A percentile compares a stretch with the other conserved stretches of the same genome.
These are phyloP conservation scores for Arxiozyma slooffiae DNA, from an alignment of 1,139 yeast species.

Conservation along the genomic window DNA sequence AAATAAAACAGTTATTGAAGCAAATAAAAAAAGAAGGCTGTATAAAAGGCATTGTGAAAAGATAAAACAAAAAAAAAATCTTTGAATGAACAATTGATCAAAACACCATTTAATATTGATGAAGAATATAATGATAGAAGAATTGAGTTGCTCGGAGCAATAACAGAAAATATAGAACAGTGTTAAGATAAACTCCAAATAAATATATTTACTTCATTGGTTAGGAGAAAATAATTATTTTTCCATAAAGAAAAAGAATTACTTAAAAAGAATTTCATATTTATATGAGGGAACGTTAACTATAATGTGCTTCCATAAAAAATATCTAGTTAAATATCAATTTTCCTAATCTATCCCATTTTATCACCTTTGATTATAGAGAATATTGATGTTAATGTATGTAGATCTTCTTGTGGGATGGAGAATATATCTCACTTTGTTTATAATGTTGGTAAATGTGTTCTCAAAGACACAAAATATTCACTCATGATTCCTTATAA, in stretches of 20 bases:
- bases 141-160: constrained; percentile 3
- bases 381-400: constrained; percentile 45
- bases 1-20: constrained; percentile 9
- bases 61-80: background rate
- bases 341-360: constrained; percentile 54
- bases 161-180: constrained; percentile 9
- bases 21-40: constrained; percentile 5
- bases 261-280: constrained; percentile 43
- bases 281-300: constrained; percentile 41
- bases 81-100: constrained; percentile 7
- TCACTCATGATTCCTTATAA: constrained; percentile 60
- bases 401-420: constrained; percentile 47
- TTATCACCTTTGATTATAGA: constrained; percentile 50
- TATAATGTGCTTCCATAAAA: constrained; percentile 37
- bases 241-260: constrained; percentile 37
- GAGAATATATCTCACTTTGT: constrained; percentile 51
- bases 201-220: constrained; percentile 67
- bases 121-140: constrained; percentile 6
- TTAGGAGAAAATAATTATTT: constrained; percentile 46
- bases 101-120: constrained; percentile 9
- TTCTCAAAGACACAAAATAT: constrained; percentile 60
- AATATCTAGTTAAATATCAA: constrained; percentile 47
- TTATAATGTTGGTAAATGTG: constrained; percentile 68
- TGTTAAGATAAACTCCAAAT: constrained; percentile 29
- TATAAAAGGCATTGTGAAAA: background rate